phyloP scores from a whole-genome alignment of 2,329 filamentous ascomycete species.

The Waltergamsia citrina region DNA sequence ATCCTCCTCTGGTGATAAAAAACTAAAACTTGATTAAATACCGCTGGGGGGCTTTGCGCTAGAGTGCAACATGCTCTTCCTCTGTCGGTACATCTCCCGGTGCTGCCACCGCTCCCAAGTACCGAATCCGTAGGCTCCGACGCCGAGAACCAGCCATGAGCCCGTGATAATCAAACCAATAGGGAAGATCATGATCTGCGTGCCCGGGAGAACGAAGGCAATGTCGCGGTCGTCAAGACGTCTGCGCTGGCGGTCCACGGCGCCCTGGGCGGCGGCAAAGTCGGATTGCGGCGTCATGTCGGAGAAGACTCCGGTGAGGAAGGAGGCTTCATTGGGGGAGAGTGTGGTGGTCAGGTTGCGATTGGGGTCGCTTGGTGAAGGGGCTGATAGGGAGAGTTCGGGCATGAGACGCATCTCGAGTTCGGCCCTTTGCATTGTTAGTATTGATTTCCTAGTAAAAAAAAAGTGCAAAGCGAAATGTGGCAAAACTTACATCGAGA shows the following conservation, averaged over 20 bases:
- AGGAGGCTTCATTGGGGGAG: conserved; percentile 60
- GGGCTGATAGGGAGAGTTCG: conserved; percentile 55
- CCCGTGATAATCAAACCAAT: conserved; percentile 58
- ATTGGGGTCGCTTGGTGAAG: conserved; percentile 34
- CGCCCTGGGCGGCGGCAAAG: conserved; percentile 35
- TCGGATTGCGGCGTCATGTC: conserved; percentile 42
- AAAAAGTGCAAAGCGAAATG: too few relatives aligned
- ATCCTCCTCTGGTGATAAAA: too few relatives aligned
- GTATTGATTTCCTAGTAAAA: too few relatives aligned
- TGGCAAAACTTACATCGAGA: conserved; percentile 48
- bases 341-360: conserved; percentile 51
- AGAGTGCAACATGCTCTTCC: conserved; percentile 3
- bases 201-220: conserved; percentile 61
- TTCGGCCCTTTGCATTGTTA: too few relatives aligned
- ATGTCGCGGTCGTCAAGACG: conserved; percentile 25
- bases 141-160: conserved; percentile 49
- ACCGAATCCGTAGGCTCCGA: conserved; percentile 51
- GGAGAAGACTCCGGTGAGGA: conserved; percentile 63
- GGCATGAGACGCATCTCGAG: conserved; percentile 59
- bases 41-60: too few relatives aligned
- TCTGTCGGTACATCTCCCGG: conserved; percentile 49
- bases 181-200: conserved; percentile 59
- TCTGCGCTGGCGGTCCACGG: conserved; percentile 35
- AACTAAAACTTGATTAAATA: too few relatives aligned
- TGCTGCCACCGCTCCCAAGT: conserved; percentile 59